These are phyloP conservation scores for Rosa persica DNA, from an alignment of 306 rosid species.

Conservation along the genomic window DNA sequence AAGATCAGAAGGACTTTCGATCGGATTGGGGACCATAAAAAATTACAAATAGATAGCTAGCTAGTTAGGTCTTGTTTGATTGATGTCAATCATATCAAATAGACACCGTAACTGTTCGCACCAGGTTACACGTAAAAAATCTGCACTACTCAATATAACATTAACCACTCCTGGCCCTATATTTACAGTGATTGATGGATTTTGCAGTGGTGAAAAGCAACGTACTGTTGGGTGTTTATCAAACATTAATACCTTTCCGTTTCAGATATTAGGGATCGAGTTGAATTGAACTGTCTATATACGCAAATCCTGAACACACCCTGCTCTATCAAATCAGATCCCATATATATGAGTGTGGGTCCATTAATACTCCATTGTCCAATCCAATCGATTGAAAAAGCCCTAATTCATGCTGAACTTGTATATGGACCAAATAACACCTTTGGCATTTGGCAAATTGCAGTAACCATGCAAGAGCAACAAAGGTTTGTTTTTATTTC, in stretches of 20 bases:
- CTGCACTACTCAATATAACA: slow-evolving; percentile 23
- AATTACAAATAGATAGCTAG: background rate
- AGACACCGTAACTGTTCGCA: slow-evolving; percentile 47
- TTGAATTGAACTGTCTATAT: background rate
- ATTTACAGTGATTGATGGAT: background rate
- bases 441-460: slow-evolving; percentile 1
- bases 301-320: background rate
- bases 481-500: background rate
- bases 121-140: slow-evolving; percentile 57
- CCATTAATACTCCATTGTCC: background rate
- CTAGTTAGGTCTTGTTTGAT: background rate
- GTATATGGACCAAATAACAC: background rate
- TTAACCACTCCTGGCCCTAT: background rate
- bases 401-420: background rate
- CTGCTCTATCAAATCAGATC: slow-evolving; percentile 3
- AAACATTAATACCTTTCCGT: slow-evolving; percentile 60
- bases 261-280: slow-evolving; percentile 8
- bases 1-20: background rate
- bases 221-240: background rate
- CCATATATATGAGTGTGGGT: background rate
- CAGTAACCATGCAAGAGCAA: background rate
- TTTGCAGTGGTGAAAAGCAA: background rate
- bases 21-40: background rate
- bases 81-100: background rate
- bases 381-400: background rate